Evolutionary conservation across 1,139 yeast species (phyloP).

Genomic region (Magnusiomyces clavatus): DNA sequence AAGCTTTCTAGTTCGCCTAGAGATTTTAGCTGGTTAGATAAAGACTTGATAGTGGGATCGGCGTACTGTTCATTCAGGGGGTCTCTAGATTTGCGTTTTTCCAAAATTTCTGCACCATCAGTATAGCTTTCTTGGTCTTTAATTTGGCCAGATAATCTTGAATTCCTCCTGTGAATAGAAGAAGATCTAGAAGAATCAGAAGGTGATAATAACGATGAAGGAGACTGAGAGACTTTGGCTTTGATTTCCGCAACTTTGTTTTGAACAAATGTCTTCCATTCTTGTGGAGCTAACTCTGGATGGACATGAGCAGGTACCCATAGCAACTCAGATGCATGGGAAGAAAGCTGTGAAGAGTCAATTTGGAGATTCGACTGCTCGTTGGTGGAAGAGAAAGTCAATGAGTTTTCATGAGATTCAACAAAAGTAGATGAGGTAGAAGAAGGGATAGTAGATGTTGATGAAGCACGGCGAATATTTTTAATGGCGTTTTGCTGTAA

Average conservation of each 20-base stretch:
- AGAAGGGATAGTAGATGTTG: not conserved
- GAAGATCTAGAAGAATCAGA: conserved; percentile 6
- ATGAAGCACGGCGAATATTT: not conserved
- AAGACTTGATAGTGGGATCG: conserved; percentile 23
- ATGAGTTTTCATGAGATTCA: not conserved
- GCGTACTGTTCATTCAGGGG: conserved; percentile 18
- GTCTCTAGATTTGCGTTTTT: conserved; percentile 21
- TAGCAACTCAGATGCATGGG: conserved; percentile 34
- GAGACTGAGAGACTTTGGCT: conserved; percentile 30
- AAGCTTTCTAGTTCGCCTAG: conserved; percentile 30
- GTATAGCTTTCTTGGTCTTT: conserved; percentile 30
- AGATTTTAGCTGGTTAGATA: conserved; percentile 26
- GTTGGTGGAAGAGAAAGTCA: not conserved
- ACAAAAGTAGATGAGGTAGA: conserved; percentile 1
- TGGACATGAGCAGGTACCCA: conserved; percentile 97
- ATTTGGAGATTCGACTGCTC: conserved; percentile 4
- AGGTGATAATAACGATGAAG: conserved; percentile 6
- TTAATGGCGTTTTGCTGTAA: not conserved
- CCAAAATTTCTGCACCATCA: conserved; percentile 36
- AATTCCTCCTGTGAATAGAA: conserved; percentile 25
- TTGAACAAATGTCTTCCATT: conserved; percentile 75
- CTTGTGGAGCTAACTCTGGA: conserved; percentile 90
- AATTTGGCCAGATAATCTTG: conserved; percentile 34
- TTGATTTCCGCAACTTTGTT: conserved; percentile 70
- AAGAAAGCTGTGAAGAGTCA: conserved; percentile 14